Percentiles rank a stretch among this genome's conserved stretches.
These are phyloP conservation scores for Astrothelium macrocarpum DNA, from an alignment of 495 filamentous ascomycete genomes.

Conservation along the genomic window DNA sequence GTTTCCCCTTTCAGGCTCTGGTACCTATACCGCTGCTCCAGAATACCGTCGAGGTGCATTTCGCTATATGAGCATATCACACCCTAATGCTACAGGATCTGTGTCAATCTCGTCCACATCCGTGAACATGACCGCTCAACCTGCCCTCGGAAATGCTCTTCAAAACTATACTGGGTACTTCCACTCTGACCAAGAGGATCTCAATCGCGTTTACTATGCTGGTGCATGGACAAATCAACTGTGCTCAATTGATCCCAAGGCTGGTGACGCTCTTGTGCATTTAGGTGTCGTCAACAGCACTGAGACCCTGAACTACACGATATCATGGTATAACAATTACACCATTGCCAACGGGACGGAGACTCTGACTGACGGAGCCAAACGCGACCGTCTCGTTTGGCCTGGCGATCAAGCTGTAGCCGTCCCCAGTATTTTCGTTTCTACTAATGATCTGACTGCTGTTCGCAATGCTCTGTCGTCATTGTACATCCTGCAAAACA, in stretches of 20 bases:
- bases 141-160: constrained; percentile 20
- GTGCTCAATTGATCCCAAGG: constrained; percentile 42
- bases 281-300: constrained; percentile 20
- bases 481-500: constrained; percentile 37
- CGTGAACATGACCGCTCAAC: constrained; percentile 22
- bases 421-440: constrained; percentile 38
- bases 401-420: constrained; percentile 37
- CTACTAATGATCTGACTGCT: constrained; percentile 36
- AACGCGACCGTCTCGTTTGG: constrained; percentile 50
- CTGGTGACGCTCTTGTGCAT: constrained; percentile 41
- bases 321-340: constrained; percentile 25
- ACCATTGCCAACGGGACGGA: constrained; percentile 44
- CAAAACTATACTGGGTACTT: constrained; percentile 41
- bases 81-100: constrained; percentile 20
- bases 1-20: constrained; percentile 29
- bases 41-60: constrained; percentile 37
- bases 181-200: constrained; percentile 34
- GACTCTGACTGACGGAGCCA: constrained; percentile 40
- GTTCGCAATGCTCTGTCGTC: constrained; percentile 39
- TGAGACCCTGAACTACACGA: constrained; percentile 13
- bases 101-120: constrained; percentile 20
- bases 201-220: constrained; percentile 55
- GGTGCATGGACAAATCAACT: constrained; percentile 53
- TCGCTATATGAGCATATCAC: constrained; percentile 34
- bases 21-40: constrained; percentile 28